Evolutionary conservation across 169 alveolate species (phyloP), one percentile per base, ranked within the genome.

Genomic region (Cryptosporidium canis): DNA sequence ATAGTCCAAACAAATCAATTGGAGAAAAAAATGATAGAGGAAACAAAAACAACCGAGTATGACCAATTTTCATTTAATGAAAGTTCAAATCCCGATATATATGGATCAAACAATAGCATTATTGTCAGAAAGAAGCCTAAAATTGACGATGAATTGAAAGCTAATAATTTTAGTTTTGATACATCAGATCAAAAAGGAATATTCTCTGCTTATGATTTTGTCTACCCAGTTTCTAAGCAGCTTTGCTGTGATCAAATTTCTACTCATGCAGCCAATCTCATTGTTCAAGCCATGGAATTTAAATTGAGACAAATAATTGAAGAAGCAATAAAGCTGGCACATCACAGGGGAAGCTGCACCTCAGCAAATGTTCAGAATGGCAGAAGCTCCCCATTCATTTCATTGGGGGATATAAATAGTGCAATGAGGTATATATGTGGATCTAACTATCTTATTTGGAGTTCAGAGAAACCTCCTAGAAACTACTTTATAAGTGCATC

Each of bases 351-450:
- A 7, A 61, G 87, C 18, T 39, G 48, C 61, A 61, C 21, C 43
- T 43, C 33, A 8, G 18, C 24, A 53, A 41, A 14, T 11, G 4
- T 21, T 7, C 18, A 16, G 21, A 4, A 55, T 16, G 58, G 7
- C 14, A 39, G 7, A 37, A 6, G 24, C 14, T 14, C 61, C 3
- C 72, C 72, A 1, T 58, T 27, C 37, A 77, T 77, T 39, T 77
- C 87, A 35, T 1, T 51, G 2, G 72, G 72, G n/a, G 87, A 77
- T 11, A 21, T 77, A 53, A 56, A 56, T 21, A 58, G 87, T 43
- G 87, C 72, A 44, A 39, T 77, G 64, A 77, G 65, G 31, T 77
- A 61, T 77, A 29, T 77, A 44, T 41, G 77, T 41, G 87, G 87
- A 12, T 61, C 72, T 58, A 56, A 56, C 7, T 18, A 77, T 58